These are phyloP conservation scores for Sarcodon sp. DNA, from an alignment of 768 basidiomycete genomes.

Conservation along the genomic window DNA sequence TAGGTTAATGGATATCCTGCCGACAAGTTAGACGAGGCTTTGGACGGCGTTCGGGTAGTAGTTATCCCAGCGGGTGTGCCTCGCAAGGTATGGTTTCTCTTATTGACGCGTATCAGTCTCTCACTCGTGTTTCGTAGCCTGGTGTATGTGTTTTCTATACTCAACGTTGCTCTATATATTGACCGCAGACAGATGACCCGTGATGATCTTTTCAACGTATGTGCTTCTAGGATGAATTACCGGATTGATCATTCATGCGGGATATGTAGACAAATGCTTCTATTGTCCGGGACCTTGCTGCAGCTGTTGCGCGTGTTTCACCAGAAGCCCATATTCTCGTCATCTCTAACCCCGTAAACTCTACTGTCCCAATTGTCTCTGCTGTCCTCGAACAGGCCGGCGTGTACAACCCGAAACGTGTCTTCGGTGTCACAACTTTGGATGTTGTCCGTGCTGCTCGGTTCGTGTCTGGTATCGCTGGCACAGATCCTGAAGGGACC, in stretches of 20 bases:
- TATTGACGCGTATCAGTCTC: constrained; percentile 4
- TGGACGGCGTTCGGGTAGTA: constrained; percentile 84
- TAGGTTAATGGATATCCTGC: constrained; percentile 74
- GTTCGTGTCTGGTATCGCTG: constrained; percentile 67
- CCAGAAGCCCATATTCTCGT: constrained; percentile 91
- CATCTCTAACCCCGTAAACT: constrained; percentile 99
- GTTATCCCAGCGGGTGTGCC: constrained; percentile 99
- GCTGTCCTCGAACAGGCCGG: constrained; percentile 84
- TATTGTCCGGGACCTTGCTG: constrained; percentile 92
- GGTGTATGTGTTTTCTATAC: constrained; percentile 45
- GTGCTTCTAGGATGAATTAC: constrained; percentile 13
- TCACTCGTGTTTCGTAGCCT: constrained; percentile 37
- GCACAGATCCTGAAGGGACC: constrained; percentile 51
- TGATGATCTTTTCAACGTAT: constrained; percentile 90
- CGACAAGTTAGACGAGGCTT: constrained; percentile 80
- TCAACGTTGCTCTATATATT: constrained; percentile 3
- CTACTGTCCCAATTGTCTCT: constrained; percentile 95
- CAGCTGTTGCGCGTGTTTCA: constrained; percentile 72
- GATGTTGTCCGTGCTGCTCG: constrained; percentile 94
- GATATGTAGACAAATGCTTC: constrained; percentile 79
- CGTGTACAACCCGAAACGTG: constrained; percentile 75
- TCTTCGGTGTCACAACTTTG: constrained; percentile 97
- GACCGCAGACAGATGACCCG: constrained; percentile 66
- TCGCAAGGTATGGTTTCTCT: constrained; percentile 61
- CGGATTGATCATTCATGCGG: neutral